Base-by-base conservation (phyloP, 148 eudicot genomes). In the Silene conica region DNA sequence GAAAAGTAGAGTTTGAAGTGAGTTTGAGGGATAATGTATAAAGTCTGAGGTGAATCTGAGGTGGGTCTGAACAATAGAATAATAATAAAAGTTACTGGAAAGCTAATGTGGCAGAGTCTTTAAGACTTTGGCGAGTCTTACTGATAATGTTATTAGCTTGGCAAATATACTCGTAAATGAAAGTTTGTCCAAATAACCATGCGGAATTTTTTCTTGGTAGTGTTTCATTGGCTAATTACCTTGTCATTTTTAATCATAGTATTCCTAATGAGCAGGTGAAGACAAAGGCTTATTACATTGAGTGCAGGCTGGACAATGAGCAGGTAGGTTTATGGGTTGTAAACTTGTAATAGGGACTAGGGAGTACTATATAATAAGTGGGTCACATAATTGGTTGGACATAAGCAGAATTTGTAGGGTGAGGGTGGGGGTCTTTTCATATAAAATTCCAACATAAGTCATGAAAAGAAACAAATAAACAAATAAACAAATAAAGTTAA, bases 381-480 rank as follows among this genome's bases (percentile, higher is more conserved):
- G 62, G 73, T 55, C 69, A 48, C 68, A 62, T 60, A 21, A 57
- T 78, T 67, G 50, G 68, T 79, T 70, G 65, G 34, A 75, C n/a
- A 28, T n/a, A 26, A 57, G 75, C 75, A 80, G 72, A 52, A 34
- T 70, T 55, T 80, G 64, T 74, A 78, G 75, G 45, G 67, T 38
- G 74, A 71, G 81, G 74, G 54, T 6, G 64, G 10, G 15, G 6
- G 5, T 68, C 77, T 74, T 75, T 64, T 57, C 28, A 75, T 76
- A 61, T 25, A 61, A 72, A 61, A 54, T 55, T n/a, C 16, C 74
- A 72, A 55, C 31, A 74, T 31, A 71, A 73, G 45, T 62, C 73
- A 77, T 76, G 4, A 62, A 79, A 75, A 78, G 78, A 74, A 69
- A 76, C 75, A 63, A 83, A 73, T n/a, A n/a, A n/a, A n/a, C n/a